A percentile compares a stretch with the other conserved stretches of the same genome.
These are phyloP conservation scores for Passalora sequoiae DNA, from an alignment of 2,329 filamentous ascomycete species.

Conservation along the genomic window DNA sequence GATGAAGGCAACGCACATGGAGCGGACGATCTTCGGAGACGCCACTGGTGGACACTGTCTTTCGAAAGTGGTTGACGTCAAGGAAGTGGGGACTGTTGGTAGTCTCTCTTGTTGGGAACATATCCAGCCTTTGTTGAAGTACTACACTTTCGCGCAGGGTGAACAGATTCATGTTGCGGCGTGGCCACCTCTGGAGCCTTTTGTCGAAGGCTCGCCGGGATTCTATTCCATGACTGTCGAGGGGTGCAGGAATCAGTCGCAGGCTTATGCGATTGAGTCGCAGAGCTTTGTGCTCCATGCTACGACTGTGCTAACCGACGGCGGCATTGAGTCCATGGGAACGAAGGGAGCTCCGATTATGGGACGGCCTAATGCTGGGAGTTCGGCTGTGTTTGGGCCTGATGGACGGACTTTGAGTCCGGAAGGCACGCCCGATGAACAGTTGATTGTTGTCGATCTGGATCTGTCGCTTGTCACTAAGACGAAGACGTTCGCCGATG, in stretches of 20 bases:
- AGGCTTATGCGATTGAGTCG: conserved; percentile 55
- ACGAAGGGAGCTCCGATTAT: conserved; percentile 42
- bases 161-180: conserved; percentile 40
- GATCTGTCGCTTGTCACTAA: conserved; percentile 43
- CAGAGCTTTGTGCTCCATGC: conserved; percentile 52
- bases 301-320: conserved; percentile 45
- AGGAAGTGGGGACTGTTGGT: conserved; percentile 33
- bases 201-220: conserved; percentile 27
- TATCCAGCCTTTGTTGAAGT: conserved; percentile 40
- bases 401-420: conserved; percentile 47
- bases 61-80: conserved; percentile 32
- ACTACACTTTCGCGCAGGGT: conserved; percentile 36
- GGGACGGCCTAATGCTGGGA: conserved; percentile 41
- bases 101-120: conserved; percentile 40
- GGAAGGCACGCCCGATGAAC: conserved; percentile 40
- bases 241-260: conserved; percentile 44
- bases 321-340: conserved; percentile 42
- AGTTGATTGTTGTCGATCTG: conserved; percentile 48
- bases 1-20: conserved; percentile 43
- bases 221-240: conserved; percentile 38
- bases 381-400: conserved; percentile 49
- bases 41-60: conserved; percentile 33
- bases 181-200: conserved; percentile 38
- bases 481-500: conserved; percentile 43
- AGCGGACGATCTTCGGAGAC: conserved; percentile 42